Base-by-base conservation (phyloP, 2,329 filamentous ascomycete genomes). In the Arthrinium phaeospermum region DNA sequence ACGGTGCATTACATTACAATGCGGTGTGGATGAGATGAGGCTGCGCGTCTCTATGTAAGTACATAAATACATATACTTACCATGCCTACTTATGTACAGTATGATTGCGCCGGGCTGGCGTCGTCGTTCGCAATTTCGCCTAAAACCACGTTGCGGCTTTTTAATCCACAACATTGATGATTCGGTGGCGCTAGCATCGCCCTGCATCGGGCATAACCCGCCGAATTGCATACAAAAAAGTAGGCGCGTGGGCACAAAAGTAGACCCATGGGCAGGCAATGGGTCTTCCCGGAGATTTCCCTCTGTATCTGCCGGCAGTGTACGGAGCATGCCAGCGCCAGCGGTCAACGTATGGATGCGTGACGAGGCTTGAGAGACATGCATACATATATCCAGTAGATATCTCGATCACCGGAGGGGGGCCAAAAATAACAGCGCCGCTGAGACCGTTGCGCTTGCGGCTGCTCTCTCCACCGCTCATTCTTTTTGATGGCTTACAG, bases 71-170 rank as follows among this genome's bases (percentile, higher is more conserved):
- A 41, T 41, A 41, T 41, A 41, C 37, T 41, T 41, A 41, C 8
- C 10, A 41, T 10, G 27, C 37, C 37, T 41, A 19, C 37, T 7
- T 37, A 61, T 61, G 22, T 41, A 64, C 19, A 41, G 57, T 64
- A 41, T 22, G 57, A 64, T 64, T 64, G 34, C 34, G 19, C 57
- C 34, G 57, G 22, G 34, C 57, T 64, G 57, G 19, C 16, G 30
- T 64, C 10, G 30, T 64, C 57, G 57, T n/a, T 64, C 57, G 57
- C 57, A 64, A 64, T 64, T 64, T 64, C 57, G 57, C 19, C 57
- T 64, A 64, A 64, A 24, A 64, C 8, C 22, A 12, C 57, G 30
- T 34, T 41, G 57, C 57, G n/a, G 57, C 8, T 64, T n/a, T 41
- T n/a, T 64, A 19, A 64, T 41, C 57, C 57, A 64, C 57, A 64